Base-by-base conservation (phyloP, 2,329 filamentous ascomycete species). In the Cryphonectria radicalis region DNA sequence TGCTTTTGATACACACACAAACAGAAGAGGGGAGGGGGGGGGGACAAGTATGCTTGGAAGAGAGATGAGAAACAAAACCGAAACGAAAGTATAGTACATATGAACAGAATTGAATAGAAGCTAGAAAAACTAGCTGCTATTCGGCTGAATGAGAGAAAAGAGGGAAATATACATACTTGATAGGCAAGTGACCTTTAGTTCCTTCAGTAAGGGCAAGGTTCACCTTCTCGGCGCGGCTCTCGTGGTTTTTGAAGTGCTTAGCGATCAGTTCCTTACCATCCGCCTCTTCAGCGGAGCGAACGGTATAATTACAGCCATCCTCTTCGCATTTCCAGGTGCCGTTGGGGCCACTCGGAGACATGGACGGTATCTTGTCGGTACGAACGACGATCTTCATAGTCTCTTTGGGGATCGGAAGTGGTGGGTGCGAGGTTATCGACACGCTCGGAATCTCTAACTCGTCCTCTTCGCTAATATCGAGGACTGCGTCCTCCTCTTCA, bases 301-400 rank as follows among this genome's bases (percentile, higher is more conserved):
- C 88, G 57, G 90, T 84, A 75, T 90, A 90, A 53, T 81, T 81
- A 76, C 92, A 94, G 35, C 86, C 89, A 14, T 89, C 87, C 73
- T 91, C 85, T 5, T 86, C 86, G 76, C 92, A 94, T 0, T 82
- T 82, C 91, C 91, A 94, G 0, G 89, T 89, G 68, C 90, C 87
- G 71, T 89, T 84, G 0, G 89, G 87, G 0, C 88, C 90, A 46
- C 84, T 82, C 0, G 88, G 84, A 3, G 78, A 80, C 10, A 82
- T 80, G 4, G 85, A 84, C 0, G 86, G 87, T 14, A 88, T 75
- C 64, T 80, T 83, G 69, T 89, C 86, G 6, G 86, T 82, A 37
- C 82, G 82, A 13, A 88, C 80, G 17, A 86, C 81, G 22, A 89
- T 77, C 63, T 80, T 82, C 64, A 83, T 77, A 2, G 79, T 79